phyloP scores from a whole-genome alignment of 192 early-diverging fungal species.

The Podila minutissima region DNA sequence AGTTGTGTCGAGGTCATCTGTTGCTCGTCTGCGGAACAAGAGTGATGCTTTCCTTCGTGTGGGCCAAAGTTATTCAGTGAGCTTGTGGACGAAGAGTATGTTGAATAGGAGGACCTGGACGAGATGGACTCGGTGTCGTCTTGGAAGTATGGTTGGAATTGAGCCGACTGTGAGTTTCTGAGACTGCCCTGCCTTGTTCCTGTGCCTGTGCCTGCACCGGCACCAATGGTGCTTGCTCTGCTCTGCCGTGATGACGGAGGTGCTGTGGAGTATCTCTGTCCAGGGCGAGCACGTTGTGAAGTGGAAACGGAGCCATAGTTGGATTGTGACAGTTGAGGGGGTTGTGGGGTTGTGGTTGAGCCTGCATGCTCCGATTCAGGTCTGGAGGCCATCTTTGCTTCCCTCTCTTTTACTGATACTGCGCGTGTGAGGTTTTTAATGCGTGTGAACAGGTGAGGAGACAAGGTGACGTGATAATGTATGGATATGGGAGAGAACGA shows the following conservation, averaged over 20 bases:
- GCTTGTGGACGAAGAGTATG: slow-evolving; percentile 28
- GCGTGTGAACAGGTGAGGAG: not conserved
- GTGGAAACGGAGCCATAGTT: not conserved
- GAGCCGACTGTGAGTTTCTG: not conserved
- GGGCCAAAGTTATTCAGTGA: slow-evolving; percentile 1
- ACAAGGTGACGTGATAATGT: not conserved
- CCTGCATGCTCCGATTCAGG: too few species aligned
- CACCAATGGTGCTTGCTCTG: not conserved
- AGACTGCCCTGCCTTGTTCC: not conserved
- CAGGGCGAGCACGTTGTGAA: not conserved
- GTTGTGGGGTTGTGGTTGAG: too few species aligned
- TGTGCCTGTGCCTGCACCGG: slow-evolving; percentile 1
- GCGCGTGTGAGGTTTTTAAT: not conserved
- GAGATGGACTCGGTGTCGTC: slow-evolving; percentile 16
- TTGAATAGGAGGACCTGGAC: slow-evolving; percentile 31
- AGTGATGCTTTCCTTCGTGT: not conserved
- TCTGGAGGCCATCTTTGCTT: too few species aligned
- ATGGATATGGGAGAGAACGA: not conserved
- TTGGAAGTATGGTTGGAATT: not conserved
- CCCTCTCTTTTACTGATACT: too few species aligned
- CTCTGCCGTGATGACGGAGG: not conserved
- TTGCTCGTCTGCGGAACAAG: not conserved
- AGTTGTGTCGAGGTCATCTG: slow-evolving; percentile 16
- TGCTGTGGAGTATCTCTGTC: not conserved
- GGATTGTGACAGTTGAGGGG: too few species aligned